Percentiles rank a stretch among this genome's conserved stretches.
phyloP scores from a whole-genome alignment of 164 flowering plant species.

The Platanus orientalis region DNA sequence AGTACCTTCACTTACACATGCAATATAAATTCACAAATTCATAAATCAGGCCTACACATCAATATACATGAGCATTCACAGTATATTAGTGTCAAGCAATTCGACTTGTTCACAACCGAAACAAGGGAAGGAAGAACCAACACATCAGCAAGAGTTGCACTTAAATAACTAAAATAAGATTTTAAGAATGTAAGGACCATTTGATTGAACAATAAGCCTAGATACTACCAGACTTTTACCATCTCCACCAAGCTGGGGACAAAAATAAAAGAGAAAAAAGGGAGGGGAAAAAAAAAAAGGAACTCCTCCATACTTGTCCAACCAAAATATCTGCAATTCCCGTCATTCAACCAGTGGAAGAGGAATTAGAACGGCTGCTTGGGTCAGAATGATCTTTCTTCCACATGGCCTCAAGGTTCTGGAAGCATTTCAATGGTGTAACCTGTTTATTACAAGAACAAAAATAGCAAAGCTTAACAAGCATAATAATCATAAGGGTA shows the following conservation, averaged over 20 bases:
- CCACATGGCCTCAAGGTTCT: constrained; percentile 49
- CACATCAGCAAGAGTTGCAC: background rate
- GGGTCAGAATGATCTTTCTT: constrained; percentile 46
- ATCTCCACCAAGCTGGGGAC: background rate
- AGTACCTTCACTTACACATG: too few species aligned
- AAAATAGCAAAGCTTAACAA: background rate
- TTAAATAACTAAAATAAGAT: background rate
- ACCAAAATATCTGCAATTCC: too few species aligned
- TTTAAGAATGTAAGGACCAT: background rate
- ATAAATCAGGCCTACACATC: background rate
- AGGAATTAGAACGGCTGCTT: constrained; percentile 42
- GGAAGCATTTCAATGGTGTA: constrained; percentile 62
- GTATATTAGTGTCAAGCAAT: background rate
- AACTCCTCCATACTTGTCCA: background rate
- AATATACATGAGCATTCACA: background rate
- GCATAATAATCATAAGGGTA: background rate
- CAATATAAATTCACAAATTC: background rate
- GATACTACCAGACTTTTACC: background rate
- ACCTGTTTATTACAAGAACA: constrained; percentile 36
- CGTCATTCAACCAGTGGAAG: background rate
- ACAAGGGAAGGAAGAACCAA: too few species aligned
- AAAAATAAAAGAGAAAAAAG: background rate
- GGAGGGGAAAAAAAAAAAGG: background rate
- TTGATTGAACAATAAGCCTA: background rate
- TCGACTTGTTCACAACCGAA: background rate